These are phyloP conservation scores for Debaryomyces prosopidis DNA, from an alignment of 805 yeast species.

Conservation along the genomic window DNA sequence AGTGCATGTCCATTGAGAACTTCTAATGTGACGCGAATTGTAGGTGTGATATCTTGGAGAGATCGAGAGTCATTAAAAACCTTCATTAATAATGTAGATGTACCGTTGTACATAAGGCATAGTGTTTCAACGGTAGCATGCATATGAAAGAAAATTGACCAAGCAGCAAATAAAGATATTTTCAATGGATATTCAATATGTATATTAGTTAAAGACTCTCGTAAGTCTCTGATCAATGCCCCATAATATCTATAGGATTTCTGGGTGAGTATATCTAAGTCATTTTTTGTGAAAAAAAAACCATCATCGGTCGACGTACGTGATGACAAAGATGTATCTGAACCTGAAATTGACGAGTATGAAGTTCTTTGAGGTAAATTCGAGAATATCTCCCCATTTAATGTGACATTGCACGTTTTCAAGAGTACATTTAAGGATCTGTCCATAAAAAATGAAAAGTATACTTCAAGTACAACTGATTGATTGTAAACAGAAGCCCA, in stretches of 20 bases:
- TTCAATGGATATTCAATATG: constrained; percentile 38
- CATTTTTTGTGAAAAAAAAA: constrained; percentile 12
- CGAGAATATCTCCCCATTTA: constrained; percentile 2
- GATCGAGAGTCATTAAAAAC: constrained; percentile 20
- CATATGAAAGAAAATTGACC: constrained; percentile 34
- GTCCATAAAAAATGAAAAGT: constrained; percentile 39
- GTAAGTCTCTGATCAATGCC: constrained; percentile 30
- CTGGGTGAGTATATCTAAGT: constrained; percentile 28
- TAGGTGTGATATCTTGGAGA: constrained; percentile 17
- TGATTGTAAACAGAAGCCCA: constrained; percentile 34
- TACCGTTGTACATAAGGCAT: constrained; percentile 34
- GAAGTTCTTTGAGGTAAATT: background rate
- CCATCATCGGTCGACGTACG: background rate
- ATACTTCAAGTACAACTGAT: constrained; percentile 27
- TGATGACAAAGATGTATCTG: background rate
- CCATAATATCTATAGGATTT: constrained; percentile 37
- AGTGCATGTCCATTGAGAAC: constrained; percentile 21
- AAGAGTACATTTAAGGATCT: constrained; percentile 32
- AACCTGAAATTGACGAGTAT: background rate
- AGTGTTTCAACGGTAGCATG: constrained; percentile 33
- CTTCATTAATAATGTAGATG: constrained; percentile 30
- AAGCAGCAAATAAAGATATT: constrained; percentile 36
- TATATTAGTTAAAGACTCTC: constrained; percentile 28
- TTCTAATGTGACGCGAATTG: constrained; percentile 19
- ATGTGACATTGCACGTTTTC: constrained; percentile 11